Percentiles rank a stretch among this genome's conserved stretches.
Evolutionary conservation across 441 rosid species (phyloP).

Genomic region (Biscutella auriculata): DNA sequence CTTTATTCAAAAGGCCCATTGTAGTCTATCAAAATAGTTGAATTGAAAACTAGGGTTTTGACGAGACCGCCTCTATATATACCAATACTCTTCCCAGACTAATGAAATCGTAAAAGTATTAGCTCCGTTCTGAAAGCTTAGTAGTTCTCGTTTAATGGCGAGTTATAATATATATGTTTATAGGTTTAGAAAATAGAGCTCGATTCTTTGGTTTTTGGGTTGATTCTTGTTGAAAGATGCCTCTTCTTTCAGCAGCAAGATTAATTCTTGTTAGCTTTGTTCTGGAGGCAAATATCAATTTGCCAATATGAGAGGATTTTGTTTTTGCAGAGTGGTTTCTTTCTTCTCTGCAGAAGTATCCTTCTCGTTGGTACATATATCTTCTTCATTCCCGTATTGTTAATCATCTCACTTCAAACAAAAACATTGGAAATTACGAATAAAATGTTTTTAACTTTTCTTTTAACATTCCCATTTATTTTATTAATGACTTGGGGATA

Average conservation of each 20-base stretch:
- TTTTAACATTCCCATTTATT: too few species aligned
- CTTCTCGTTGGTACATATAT: constrained; percentile 11
- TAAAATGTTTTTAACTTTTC: too few species aligned
- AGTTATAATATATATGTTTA: not conserved
- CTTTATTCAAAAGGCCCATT: not conserved
- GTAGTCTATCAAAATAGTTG: too few species aligned
- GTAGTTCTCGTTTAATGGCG: not conserved
- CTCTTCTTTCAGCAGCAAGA: constrained; percentile 29
- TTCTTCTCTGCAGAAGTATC: not conserved
- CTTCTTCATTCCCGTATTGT: too few species aligned
- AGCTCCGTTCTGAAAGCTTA: not conserved
- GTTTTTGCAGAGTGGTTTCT: not conserved
- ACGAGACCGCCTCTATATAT: constrained; percentile 2
- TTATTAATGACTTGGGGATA: too few species aligned
- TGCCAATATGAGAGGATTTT: not conserved
- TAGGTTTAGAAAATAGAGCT: not conserved
- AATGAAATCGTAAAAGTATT: not conserved
- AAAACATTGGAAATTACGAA: too few species aligned
- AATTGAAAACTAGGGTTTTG: too few species aligned
- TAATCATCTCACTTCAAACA: too few species aligned
- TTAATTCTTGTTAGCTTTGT: constrained; percentile 25
- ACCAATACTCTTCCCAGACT: not conserved
- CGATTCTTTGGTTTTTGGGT: not conserved
- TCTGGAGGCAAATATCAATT: constrained; percentile 22
- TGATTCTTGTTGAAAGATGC: not conserved